These are phyloP conservation scores for Cordyceps tenuipes DNA, from an alignment of 2,329 filamentous ascomycete genomes.

Conservation along the genomic window DNA sequence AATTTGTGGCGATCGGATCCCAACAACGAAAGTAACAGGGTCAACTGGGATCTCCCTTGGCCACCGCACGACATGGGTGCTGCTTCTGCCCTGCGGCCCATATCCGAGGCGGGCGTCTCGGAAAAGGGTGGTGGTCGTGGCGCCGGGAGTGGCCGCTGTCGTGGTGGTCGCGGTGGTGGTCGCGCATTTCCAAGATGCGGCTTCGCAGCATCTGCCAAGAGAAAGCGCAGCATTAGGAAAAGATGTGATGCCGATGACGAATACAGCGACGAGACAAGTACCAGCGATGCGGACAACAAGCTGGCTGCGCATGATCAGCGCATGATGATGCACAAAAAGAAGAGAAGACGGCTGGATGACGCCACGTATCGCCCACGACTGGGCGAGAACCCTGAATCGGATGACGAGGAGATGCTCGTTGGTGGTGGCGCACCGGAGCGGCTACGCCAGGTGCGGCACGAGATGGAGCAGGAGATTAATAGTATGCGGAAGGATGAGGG, in stretches of 20 bases:
- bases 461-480: not conserved
- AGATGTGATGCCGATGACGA: not conserved
- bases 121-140: not conserved
- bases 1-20: conserved; percentile 24
- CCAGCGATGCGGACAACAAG: not conserved
- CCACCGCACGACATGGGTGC: conserved; percentile 19
- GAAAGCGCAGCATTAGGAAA: not conserved
- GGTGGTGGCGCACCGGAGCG: not conserved
- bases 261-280: not conserved
- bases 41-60: conserved; percentile 21
- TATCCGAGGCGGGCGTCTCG: not conserved
- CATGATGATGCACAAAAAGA: not conserved
- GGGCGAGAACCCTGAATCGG: not conserved
- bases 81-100: not conserved
- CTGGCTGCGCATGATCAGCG: not conserved
- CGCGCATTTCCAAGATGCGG: not conserved
- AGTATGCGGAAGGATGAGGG: not conserved
- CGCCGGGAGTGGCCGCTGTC: too few relatives aligned
- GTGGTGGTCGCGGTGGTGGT: too few relatives aligned
- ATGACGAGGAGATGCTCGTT: not conserved
- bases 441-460: not conserved
- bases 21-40: conserved; percentile 22
- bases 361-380: not conserved
- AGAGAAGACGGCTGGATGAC: not conserved
- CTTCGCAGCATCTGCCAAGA: not conserved